These are phyloP conservation scores for Chimonanthus praecox DNA, from an alignment of 164 flowering plant species.

Conservation along the genomic window DNA sequence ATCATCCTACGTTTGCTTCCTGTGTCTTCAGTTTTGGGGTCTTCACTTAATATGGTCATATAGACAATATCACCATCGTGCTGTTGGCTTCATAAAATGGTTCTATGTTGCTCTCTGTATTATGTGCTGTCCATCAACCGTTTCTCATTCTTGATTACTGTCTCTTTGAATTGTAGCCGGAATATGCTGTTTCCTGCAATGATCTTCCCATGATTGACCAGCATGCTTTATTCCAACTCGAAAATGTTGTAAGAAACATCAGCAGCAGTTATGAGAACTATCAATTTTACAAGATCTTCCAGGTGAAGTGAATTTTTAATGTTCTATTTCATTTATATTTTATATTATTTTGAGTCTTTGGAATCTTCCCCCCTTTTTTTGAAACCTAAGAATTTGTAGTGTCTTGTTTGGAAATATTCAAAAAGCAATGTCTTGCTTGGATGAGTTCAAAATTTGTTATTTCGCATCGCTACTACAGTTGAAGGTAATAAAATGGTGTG, in stretches of 20 bases:
- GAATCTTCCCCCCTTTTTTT: neutral
- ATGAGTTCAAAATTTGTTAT: neutral
- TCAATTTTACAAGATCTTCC: slow-evolving; percentile 91
- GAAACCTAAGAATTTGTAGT: neutral
- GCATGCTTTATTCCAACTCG: slow-evolving; percentile 88
- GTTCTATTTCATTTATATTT: neutral
- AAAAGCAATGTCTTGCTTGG: too few relatives aligned
- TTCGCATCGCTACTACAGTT: neutral
- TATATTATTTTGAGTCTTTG: too few relatives aligned
- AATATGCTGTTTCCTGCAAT: slow-evolving; percentile 46
- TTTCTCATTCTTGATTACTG: slow-evolving; percentile 5
- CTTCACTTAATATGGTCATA: too few relatives aligned
- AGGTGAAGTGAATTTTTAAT: slow-evolving; percentile 39
- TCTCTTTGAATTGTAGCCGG: slow-evolving; percentile 41
- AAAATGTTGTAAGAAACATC: slow-evolving; percentile 67
- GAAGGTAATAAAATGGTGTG: neutral
- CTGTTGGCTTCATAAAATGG: neutral
- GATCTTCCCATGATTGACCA: slow-evolving; percentile 80
- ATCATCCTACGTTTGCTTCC: too few relatives aligned
- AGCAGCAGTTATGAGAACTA: slow-evolving; percentile 72
- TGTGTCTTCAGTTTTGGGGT: too few relatives aligned
- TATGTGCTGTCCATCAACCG: neutral
- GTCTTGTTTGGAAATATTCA: too few relatives aligned
- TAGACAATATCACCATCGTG: neutral
- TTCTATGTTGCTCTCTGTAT: neutral